A percentile compares a stretch with the other conserved stretches of the same genome.
These are phyloP conservation scores for Cyberlindnera americana DNA, from an alignment of 805 yeast genomes.

Conservation along the genomic window DNA sequence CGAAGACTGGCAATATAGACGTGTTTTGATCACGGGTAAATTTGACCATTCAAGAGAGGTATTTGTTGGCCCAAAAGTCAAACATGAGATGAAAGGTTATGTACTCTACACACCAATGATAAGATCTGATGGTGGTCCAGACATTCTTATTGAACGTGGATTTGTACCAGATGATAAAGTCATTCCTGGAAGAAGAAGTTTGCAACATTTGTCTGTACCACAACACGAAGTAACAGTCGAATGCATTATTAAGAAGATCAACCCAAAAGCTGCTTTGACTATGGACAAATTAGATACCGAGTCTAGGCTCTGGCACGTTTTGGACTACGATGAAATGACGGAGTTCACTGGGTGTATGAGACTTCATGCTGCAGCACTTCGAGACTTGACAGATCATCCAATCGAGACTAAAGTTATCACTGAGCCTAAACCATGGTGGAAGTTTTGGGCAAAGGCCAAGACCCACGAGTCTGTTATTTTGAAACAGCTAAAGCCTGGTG, in stretches of 20 bases:
- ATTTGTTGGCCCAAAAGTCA: slow-evolving; percentile 85
- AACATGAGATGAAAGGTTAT: slow-evolving; percentile 74
- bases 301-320: slow-evolving; percentile 67
- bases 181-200: slow-evolving; percentile 51
- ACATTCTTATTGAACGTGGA: slow-evolving; percentile 83
- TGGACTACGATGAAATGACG: slow-evolving; percentile 83
- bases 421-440: slow-evolving; percentile 30
- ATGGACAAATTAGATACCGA: slow-evolving; percentile 69
- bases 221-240: slow-evolving; percentile 56
- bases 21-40: slow-evolving; percentile 70
- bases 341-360: slow-evolving; percentile 62
- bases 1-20: slow-evolving; percentile 74
- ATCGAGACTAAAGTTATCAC: slow-evolving; percentile 34
- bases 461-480: slow-evolving; percentile 10
- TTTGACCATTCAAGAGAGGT: slow-evolving; percentile 84
- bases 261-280: slow-evolving; percentile 56
- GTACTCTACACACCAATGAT: slow-evolving; percentile 76
- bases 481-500: slow-evolving; percentile 6
- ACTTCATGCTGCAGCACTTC: slow-evolving; percentile 70
- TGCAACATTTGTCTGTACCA: slow-evolving; percentile 72
- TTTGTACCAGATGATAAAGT: slow-evolving; percentile 76
- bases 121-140: slow-evolving; percentile 70
- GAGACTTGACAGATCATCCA: slow-evolving; percentile 63
- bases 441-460: slow-evolving; percentile 22
- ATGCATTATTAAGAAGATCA: slow-evolving; percentile 70